Evolutionary conservation across 2,329 filamentous ascomycete genomes (phyloP), one percentile per base, ranked within the genome.

Genomic region (Verticillium klebahnii): DNA sequence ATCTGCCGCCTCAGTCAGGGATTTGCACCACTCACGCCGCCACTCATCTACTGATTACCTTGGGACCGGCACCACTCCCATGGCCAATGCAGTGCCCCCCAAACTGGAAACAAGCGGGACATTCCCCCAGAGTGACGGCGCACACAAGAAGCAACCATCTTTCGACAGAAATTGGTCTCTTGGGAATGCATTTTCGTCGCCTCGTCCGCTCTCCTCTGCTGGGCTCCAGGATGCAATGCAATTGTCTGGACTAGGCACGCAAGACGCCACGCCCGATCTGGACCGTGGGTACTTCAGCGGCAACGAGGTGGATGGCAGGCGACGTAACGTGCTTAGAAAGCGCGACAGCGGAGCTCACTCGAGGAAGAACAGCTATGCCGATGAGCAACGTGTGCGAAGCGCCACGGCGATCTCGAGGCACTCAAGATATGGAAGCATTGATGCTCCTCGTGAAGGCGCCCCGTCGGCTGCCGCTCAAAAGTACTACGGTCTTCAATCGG

Each of bases 211-310:
- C 23, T 86, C 84, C 4, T 84, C 83, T 2, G 75, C 82, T 17
- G 83, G 81, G 15, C 69, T 82, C 36, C 78, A 81, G 34, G 82
- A 84, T 60, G 68, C 76, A 7, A 73, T 74, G 25, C 70, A 70
- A 25, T 76, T 77, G 17, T 68, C 74, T 8, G 70, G 70, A 15
- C 62, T 69, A 15, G 73, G 77, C 14, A 68, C 77, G 15, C 79
- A 79, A 64, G 82, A 85, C 63, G 80, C 80, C 9, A 77, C 78
- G 17, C 74, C 80, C 29, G 91, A 96, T 64, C 74, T 92, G 17
- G 95, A 98, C 69, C 86, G 92, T 39, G 94, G 93, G 29, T 98
- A 98, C 74, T 97, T 97, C 71, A 97, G 94, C 8, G 92, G 93
- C 3, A 90, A 90, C 17, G 94, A 98, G 70, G 81, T 88, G 12